Conservation (phyloP, 352 stramenopile species). For the Phytopythium litorale region DNA sequence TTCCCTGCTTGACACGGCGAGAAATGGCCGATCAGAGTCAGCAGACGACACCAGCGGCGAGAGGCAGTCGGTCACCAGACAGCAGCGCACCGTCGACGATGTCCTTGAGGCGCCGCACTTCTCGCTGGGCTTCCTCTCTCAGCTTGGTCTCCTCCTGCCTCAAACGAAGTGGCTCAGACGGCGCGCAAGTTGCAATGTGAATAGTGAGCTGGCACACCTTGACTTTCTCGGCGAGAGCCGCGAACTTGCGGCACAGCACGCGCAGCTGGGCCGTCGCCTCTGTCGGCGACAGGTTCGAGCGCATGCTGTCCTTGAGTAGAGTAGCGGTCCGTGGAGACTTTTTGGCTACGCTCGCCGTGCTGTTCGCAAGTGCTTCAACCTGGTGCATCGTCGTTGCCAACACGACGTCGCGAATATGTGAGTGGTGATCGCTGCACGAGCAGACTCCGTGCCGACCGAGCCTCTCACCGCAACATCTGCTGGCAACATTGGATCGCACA, state of each 20-base stretch:
- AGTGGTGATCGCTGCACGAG: background rate
- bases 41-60: background rate
- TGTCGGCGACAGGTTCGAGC: slow-evolving; percentile 51
- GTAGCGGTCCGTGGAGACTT: slow-evolving; percentile 34
- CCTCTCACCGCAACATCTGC: background rate
- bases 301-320: slow-evolving; percentile 52
- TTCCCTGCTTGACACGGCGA: slow-evolving; percentile 20
- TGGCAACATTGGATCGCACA: background rate
- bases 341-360: slow-evolving; percentile 22
- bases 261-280: slow-evolving; percentile 76
- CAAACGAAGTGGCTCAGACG: background rate
- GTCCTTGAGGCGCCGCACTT: slow-evolving; percentile 60
- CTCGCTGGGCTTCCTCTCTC: slow-evolving; percentile 66
- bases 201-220: slow-evolving; percentile 33
- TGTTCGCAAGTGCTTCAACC: slow-evolving; percentile 28
- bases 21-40: background rate
- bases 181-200: too few relatives aligned
- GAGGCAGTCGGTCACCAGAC: background rate
- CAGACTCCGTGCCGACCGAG: background rate
- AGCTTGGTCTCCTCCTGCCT: slow-evolving; percentile 67
- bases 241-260: slow-evolving; percentile 83
- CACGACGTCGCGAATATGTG: background rate
- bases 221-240: slow-evolving; percentile 78
- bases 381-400: slow-evolving; percentile 1
- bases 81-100: slow-evolving; percentile 44